Base-by-base conservation (phyloP, 192 early-diverging fungal species). In the Entophlyctis luteolus region DNA sequence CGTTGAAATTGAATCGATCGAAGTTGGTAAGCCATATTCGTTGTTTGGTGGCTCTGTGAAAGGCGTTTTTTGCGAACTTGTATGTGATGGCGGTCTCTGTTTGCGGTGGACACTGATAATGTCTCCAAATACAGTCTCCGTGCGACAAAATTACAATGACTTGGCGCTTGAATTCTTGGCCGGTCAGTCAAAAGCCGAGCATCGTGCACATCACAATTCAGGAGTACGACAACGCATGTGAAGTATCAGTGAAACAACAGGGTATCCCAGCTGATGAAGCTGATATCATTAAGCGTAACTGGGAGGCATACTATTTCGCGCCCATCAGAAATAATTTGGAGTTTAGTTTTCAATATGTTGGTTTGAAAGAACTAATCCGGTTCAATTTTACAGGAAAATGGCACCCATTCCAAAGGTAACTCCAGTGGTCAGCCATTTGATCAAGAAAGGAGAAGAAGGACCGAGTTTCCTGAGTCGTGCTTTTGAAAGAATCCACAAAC, bases 181-280 rank as follows among this genome's bases (percentile, higher is more conserved):
- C 93, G 94, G 68, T 88, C 74, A 65, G 94, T 92, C 0, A 87
- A 79, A 2, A 57, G 37, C 20, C 58, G 0, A 60, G 38, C 27
- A 10, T 42, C 4, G 93, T 94, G 32, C 87, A 77, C 10, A 75
- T 98, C 46, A 73, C 77, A 10, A 81, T 98, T 42, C 81, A 87
- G 33, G 86, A 95, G 71, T 75, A 72, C n/a, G 72, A 72, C 39
- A 88, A 90, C 42, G 80, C 72, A 10, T 77, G 68, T 29, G 70
- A 28, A 16, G 38, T 98, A 59, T 72, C 85, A 39, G 58, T 98
- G 35, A 85, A 76, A 55, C 93, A 96, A 73, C 79, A 74, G 16
- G 88, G 87, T 3, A 90, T 96, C 22, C 95, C 95, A 0, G 68
- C 93, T 31, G 92, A 89, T 36, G 90, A 96, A 72, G 88, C 89